Percentiles rank a stretch among this genome's conserved stretches.
phyloP scores from a whole-genome alignment of 345 rosid genomes.

The Combretum micranthum region DNA sequence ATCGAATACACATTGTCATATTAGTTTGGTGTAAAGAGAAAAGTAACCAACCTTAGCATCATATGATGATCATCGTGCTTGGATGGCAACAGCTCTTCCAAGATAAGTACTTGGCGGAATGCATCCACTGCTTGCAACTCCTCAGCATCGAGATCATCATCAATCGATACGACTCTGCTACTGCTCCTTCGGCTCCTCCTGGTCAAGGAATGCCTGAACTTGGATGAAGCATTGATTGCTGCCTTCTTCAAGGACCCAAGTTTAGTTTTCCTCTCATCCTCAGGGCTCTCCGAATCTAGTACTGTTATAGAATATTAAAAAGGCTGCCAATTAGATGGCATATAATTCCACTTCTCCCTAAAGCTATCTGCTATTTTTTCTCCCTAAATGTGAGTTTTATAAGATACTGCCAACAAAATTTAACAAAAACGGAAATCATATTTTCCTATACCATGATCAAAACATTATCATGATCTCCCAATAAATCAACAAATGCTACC shows the following conservation, averaged over 20 bases:
- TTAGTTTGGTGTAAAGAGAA: background rate
- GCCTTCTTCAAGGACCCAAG: slow-evolving; percentile 63
- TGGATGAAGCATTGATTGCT: slow-evolving; percentile 63
- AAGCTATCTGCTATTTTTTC: no score
- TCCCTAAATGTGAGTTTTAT: no score
- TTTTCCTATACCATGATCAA: no score
- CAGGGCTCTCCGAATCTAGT: slow-evolving; percentile 24
- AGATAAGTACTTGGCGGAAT: slow-evolving; percentile 67
- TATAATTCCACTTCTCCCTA: no score
- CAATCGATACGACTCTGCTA: slow-evolving; percentile 56
- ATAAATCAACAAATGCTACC: background rate
- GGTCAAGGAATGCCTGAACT: slow-evolving; percentile 66
- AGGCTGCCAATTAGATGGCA: no score
- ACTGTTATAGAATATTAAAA: no score
- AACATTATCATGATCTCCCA: no score
- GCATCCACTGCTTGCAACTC: slow-evolving; percentile 65
- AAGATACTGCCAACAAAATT: no score
- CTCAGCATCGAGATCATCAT: slow-evolving; percentile 62
- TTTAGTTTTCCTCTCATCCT: slow-evolving; percentile 64
- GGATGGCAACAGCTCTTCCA: slow-evolving; percentile 64
- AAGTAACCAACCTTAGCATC: slow-evolving; percentile 51
- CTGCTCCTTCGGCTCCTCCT: slow-evolving; percentile 55
- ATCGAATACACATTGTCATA: no score
- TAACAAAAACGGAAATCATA: no score
- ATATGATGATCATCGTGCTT: slow-evolving; percentile 70